Evolutionary conservation across 2,329 filamentous ascomycete genomes (phyloP).

Genomic region (Exophiala oligosperma): DNA sequence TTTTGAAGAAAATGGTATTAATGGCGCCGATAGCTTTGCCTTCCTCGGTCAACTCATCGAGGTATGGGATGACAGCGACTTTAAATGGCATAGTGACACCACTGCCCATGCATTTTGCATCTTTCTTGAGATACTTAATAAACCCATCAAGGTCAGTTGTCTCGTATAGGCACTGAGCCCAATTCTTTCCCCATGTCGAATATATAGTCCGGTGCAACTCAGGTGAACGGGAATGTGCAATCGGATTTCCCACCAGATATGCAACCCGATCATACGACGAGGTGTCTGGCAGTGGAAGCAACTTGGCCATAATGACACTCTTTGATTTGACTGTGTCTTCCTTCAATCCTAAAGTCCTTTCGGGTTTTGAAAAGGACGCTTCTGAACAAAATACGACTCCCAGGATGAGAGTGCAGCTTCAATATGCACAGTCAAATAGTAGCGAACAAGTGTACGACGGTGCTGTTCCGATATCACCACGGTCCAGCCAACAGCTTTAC

Average conservation of each 20-base stretch:
- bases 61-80: slow-evolving; percentile 69
- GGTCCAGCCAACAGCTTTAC: too few relatives aligned
- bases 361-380: background rate
- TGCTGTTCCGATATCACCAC: too few relatives aligned
- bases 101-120: slow-evolving; percentile 55
- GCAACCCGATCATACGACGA: slow-evolving; percentile 49
- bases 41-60: slow-evolving; percentile 73
- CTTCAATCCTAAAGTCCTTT: background rate
- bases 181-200: slow-evolving; percentile 51
- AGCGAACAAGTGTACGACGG: too few relatives aligned
- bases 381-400: background rate
- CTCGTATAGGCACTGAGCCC: slow-evolving; percentile 46
- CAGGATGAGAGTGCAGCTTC: too few relatives aligned
- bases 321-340: background rate
- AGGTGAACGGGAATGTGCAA: slow-evolving; percentile 58
- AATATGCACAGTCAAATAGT: too few relatives aligned
- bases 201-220: slow-evolving; percentile 57
- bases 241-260: slow-evolving; percentile 59
- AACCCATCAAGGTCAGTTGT: slow-evolving; percentile 34
- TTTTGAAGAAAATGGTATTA: slow-evolving; percentile 72
- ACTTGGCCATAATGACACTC: slow-evolving; percentile 3
- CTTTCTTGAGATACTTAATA: slow-evolving; percentile 36
- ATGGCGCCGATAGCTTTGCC: slow-evolving; percentile 72
- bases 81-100: slow-evolving; percentile 83
- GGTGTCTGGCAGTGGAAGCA: slow-evolving; percentile 17